A percentile compares a stretch with the other conserved stretches of the same genome.
Conservation (phyloP, 495 filamentous ascomycete species). For the Tuber melanosporum region DNA sequence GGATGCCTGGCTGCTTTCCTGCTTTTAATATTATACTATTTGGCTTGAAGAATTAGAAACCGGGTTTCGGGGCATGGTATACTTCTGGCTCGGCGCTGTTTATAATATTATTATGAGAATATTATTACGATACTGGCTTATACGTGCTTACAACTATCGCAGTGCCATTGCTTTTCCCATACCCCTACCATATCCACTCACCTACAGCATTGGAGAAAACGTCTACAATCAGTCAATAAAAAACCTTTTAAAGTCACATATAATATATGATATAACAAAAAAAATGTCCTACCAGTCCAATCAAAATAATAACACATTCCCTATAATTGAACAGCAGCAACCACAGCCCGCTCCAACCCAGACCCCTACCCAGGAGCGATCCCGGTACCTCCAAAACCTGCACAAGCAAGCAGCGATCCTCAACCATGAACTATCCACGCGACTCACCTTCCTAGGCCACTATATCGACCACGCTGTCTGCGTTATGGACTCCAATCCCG, state of each 20-base stretch:
- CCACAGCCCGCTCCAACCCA: neutral
- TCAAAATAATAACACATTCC: neutral
- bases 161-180: neutral
- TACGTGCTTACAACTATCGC: neutral
- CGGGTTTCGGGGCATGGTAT: neutral
- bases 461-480: neutral
- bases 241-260: neutral
- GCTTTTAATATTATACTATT: neutral
- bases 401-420: neutral
- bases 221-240: neutral
- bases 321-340: neutral
- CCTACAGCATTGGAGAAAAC: neutral
- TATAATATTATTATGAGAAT: no score
- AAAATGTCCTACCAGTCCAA: neutral
- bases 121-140: neutral
- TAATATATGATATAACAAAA: neutral
- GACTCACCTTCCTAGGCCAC: neutral
- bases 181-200: neutral
- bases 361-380: neutral
- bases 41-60: neutral
- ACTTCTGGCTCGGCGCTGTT: neutral
- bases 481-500: neutral
- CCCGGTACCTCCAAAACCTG: neutral
- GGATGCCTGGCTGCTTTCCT: neutral
- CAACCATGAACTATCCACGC: neutral